Evolutionary conservation across 495 filamentous ascomycete genomes (phyloP), one percentile per base, ranked within the genome.

Genomic region (Neurospora sp.): DNA sequence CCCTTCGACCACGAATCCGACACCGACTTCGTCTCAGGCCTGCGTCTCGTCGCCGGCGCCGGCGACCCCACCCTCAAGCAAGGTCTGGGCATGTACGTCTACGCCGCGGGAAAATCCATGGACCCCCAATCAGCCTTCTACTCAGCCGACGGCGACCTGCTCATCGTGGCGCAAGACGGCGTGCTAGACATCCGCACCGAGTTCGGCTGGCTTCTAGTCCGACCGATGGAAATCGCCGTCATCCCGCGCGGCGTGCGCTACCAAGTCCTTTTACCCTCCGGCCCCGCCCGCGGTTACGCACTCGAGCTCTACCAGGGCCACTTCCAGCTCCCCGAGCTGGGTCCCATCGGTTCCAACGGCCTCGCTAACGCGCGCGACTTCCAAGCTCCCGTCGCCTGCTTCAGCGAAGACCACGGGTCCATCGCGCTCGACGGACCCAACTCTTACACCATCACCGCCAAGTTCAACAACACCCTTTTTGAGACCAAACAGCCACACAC

Each of bases 351-450:
- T 7, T 92, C 90, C 69, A 94, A 94, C 78, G 87, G 94, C 54
- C 89, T 97, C 5, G 94, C 94, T 75, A 97, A 97, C 77, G 87
- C 90, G 1, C 89, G 94, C 16, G 94, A 97, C 79, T 97, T 97
- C 83, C 93, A 96, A 82, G 89, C 89, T 4, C 94, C 94, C 10
- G 84, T 93, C 10, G 94, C 94, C 16, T 79, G 83, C 69, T 97
- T 95, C 78, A 89, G 89, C 42, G 91, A 94, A 79, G 84, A 86
- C 74, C 77, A 73, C 48, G 83, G 83, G 4, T 70, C 78, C 1
- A 83, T 80, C 5, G 83, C 81, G 9, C 78, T 74, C 2, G 83
- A 85, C 69, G 82, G 82, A 8, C 31, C 75, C 1, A 79, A 75
- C n/a, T 75, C 83, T 42, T 93, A 92, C 78, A 86, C 83, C 14